phyloP scores from a whole-genome alignment of 2,329 filamentous ascomycete genomes.

The Calonectria pteridis region DNA sequence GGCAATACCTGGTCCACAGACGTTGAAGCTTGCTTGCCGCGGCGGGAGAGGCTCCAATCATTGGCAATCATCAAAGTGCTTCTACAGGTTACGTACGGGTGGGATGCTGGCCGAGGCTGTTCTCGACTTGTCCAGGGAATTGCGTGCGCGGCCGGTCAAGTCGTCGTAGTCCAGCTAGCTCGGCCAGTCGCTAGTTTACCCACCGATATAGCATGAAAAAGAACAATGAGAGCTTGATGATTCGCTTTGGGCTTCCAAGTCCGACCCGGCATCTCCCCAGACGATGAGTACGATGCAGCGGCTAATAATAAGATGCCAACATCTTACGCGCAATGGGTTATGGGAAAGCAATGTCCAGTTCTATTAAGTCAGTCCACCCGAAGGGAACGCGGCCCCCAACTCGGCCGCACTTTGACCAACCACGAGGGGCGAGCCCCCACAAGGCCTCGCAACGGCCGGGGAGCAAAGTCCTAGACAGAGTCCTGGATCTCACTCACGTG shows the following conservation, averaged over 20 bases:
- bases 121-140: background rate
- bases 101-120: background rate
- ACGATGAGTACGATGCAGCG: background rate
- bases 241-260: background rate
- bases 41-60: conserved; percentile 15
- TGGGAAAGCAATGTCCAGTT: conserved; percentile 1
- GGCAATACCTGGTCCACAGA: background rate
- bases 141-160: background rate
- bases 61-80: conserved; percentile 11
- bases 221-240: background rate
- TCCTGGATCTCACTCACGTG: conserved; percentile 19
- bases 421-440: conserved; percentile 7
- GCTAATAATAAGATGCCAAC: background rate
- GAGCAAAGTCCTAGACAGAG: conserved; percentile 28
- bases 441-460: conserved; percentile 9
- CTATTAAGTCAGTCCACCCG: conserved; percentile 8
- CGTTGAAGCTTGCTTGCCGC: background rate
- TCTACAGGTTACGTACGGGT: too few species aligned
- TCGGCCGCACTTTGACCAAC: background rate
- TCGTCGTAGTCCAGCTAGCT: background rate
- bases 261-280: conserved; percentile 2
- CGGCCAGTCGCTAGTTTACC: background rate
- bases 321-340: background rate
- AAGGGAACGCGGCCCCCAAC: background rate
- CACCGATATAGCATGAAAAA: background rate